Evolutionary conservation across 106 monocot species (phyloP).

Genomic region (Amphibolis antarctica): DNA sequence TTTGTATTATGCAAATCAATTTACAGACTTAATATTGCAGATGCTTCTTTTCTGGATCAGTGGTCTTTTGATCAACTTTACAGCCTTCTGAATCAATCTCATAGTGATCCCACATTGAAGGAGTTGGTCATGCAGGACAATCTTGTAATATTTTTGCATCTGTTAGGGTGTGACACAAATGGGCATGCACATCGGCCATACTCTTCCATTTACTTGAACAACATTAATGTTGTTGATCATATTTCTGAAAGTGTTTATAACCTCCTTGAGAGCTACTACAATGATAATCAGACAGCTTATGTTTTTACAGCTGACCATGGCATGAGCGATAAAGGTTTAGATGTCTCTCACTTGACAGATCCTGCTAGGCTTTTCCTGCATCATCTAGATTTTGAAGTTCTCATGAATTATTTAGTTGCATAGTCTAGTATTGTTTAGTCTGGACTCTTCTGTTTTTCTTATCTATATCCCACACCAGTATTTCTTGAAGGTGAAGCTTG

Average conservation of each 20-base stretch:
- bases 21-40: conserved; percentile 32
- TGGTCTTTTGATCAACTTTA: conserved; percentile 91
- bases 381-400: conserved; percentile 1
- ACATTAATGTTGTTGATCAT: conserved; percentile 81
- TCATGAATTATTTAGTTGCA: neutral
- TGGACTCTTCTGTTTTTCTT: neutral
- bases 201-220: conserved; percentile 78
- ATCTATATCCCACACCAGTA: neutral
- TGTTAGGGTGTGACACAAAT: conserved; percentile 95
- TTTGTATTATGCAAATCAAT: neutral
- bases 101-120: conserved; percentile 43
- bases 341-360: neutral
- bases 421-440: neutral
- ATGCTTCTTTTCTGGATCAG: conserved; percentile 91
- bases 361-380: neutral
- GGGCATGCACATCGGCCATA: conserved; percentile 91
- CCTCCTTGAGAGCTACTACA: conserved; percentile 75
- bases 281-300: conserved; percentile 69
- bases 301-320: conserved; percentile 97
- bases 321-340: conserved; percentile 96
- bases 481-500: neutral
- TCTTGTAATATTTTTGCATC: conserved; percentile 80
- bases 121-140: conserved; percentile 55
- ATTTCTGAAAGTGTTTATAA: conserved; percentile 72
- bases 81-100: conserved; percentile 61